Conservation (phyloP, 805 yeast genomes). For the Cyberlindnera subsufficiens region DNA sequence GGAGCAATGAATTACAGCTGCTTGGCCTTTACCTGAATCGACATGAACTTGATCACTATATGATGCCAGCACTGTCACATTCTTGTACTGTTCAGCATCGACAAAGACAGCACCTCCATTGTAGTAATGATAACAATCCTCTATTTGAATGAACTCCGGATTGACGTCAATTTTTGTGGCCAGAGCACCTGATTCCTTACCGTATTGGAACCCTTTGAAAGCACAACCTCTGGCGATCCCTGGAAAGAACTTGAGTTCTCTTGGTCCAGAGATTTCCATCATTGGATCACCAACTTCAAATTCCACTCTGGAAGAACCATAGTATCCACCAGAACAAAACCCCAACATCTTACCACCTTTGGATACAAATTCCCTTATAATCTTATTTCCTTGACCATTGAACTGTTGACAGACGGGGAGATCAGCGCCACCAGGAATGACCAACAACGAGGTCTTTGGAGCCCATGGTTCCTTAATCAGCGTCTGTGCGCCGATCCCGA, state of each 20-base stretch:
- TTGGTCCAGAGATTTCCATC: slow-evolving; percentile 78
- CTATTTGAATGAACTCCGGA: slow-evolving; percentile 23
- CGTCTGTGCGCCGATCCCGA: slow-evolving; percentile 56
- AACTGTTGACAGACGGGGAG: slow-evolving; percentile 73
- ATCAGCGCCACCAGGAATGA: slow-evolving; percentile 97
- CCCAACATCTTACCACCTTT: slow-evolving; percentile 84
- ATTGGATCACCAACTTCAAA: slow-evolving; percentile 69
- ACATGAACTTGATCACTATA: slow-evolving; percentile 57
- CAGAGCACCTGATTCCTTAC: slow-evolving; percentile 68
- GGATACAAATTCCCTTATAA: slow-evolving; percentile 57
- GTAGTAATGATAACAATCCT: slow-evolving; percentile 43
- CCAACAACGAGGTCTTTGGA: slow-evolving; percentile 68
- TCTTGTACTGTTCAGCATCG: slow-evolving; percentile 54
- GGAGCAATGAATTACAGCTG: slow-evolving; percentile 67
- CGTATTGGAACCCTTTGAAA: slow-evolving; percentile 73
- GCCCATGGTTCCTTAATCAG: slow-evolving; percentile 85
- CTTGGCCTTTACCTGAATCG: slow-evolving; percentile 33
- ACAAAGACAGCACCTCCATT: slow-evolving; percentile 91
- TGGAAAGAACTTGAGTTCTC: slow-evolving; percentile 79
- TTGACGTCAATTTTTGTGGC: slow-evolving; percentile 45
- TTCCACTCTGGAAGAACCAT: slow-evolving; percentile 67
- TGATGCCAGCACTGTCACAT: slow-evolving; percentile 68
- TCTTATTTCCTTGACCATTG: slow-evolving; percentile 60
- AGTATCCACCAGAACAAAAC: slow-evolving; percentile 95
- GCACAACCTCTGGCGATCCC: slow-evolving; percentile 83